Base-by-base conservation (phyloP, 148 eudicot species). In the Rhododendron simsii region DNA sequence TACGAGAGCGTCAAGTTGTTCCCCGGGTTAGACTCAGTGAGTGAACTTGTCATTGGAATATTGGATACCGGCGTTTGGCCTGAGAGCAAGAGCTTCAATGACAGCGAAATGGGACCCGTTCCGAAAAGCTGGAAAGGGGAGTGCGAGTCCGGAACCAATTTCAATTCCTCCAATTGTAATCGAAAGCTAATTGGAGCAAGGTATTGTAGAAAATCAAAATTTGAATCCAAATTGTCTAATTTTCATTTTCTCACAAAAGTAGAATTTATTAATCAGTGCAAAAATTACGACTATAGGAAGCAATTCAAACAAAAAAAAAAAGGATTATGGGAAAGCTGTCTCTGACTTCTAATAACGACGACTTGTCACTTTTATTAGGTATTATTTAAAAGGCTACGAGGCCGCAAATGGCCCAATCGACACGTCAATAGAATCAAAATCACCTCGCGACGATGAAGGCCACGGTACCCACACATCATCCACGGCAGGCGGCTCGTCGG, bases 401-500 rank as follows among this genome's bases (percentile, higher is more conserved):
- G 88, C 93, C 0, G 89, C 91, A 2, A 30, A 88, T 14, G 96
- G 93, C 5, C 90, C 92, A 0, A 78, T 91, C 5, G 91, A 90
- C 78, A 92, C 63, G 57, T 53, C 92, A 2, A 85, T 85, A 16
- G 95, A 92, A 86, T 87, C 90, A 1, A 88, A 86, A 48, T 92
- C 96, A 1, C 93, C 96, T 2, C 88, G 95, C 20, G 96, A 94
- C 50, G 91, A 90, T 15, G 95, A 91, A 26, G 96, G 96, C 0
- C 96, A 94, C 57, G 96, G 96, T 16, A 94, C 96, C n/a, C 96
- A 94, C 88, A 94, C 96, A 5, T 74, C 94, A 1, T 86, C 88
- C 78, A 94, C 94, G 5, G 94, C 96, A 0, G 94, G 91, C 1
- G 96, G 96, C 7, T 88, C 95, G 3, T 48, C 85, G 0, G 96